Conservation (phyloP, 2,329 filamentous ascomycete genomes). For the Basipetospora sp. region DNA sequence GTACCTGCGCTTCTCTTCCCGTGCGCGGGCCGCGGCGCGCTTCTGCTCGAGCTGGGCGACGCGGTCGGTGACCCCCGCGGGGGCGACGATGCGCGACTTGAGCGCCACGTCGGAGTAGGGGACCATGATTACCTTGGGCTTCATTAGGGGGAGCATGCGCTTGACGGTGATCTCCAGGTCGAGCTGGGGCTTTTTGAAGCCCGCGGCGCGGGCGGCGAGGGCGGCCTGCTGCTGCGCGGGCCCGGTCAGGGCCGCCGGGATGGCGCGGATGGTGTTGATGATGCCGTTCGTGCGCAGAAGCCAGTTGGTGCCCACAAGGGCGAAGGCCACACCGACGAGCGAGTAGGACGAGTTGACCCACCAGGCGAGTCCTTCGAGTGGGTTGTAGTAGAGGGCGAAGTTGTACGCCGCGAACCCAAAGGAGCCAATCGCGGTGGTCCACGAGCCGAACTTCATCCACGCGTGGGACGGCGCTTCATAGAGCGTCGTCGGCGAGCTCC, state of each 20-base stretch:
- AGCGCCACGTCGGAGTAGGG: constrained; percentile 20
- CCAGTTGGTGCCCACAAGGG: constrained; percentile 44
- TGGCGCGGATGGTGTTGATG: constrained; percentile 41
- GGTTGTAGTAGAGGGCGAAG: constrained; percentile 31
- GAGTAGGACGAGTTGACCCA: constrained; percentile 46
- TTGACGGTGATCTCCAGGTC: constrained; percentile 38
- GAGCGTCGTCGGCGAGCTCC: constrained; percentile 41
- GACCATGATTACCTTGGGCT: constrained; percentile 27
- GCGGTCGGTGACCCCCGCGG: constrained; percentile 21
- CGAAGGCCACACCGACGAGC: constrained; percentile 44
- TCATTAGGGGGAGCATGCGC: constrained; percentile 33
- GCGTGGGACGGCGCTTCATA: constrained; percentile 53
- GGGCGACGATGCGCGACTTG: constrained; percentile 21
- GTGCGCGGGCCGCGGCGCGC: constrained; percentile 23
- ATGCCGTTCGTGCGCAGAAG: constrained; percentile 42
- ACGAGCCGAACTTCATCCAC: constrained; percentile 46
- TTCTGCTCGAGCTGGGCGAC: constrained; percentile 17
- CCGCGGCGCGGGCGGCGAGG: constrained; percentile 8
- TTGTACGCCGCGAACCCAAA: constrained; percentile 35
- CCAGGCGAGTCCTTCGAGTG: constrained; percentile 34
- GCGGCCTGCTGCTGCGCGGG: constrained; percentile 9
- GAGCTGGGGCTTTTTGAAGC: constrained; percentile 17
- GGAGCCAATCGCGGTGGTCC: constrained; percentile 39
- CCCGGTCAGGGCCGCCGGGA: constrained; percentile 22
- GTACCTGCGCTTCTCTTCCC: constrained; percentile 29